Conservation (phyloP, 2,329 filamentous ascomycete species). For the Colletotrichum gigasporum region DNA sequence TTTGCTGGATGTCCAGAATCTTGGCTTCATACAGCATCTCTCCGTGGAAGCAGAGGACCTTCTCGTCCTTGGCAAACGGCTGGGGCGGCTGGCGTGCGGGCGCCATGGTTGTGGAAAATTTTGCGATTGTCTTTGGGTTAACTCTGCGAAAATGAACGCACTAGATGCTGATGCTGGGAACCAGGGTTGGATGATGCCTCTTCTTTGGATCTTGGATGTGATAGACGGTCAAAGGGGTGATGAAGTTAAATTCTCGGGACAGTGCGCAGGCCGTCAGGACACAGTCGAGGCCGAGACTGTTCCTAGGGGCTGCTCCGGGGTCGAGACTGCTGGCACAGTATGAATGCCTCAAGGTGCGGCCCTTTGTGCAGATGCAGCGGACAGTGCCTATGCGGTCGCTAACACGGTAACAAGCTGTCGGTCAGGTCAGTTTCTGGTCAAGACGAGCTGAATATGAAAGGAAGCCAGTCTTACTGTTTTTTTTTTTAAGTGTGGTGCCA, state of each 20-base stretch:
- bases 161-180: background rate
- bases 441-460: background rate
- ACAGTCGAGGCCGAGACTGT: background rate
- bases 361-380: slow-evolving; percentile 11
- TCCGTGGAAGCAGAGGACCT: slow-evolving; percentile 95
- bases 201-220: slow-evolving; percentile 11
- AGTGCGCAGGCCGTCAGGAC: slow-evolving; percentile 3
- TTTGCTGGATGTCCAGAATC: slow-evolving; percentile 80
- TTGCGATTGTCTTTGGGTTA: background rate
- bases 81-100: slow-evolving; percentile 48
- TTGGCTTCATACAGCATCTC: slow-evolving; percentile 98
- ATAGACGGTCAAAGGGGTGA: slow-evolving; percentile 15
- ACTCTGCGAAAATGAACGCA: background rate
- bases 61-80: slow-evolving; percentile 81
- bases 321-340: slow-evolving; percentile 7
- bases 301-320: background rate
- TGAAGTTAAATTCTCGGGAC: slow-evolving; percentile 32
- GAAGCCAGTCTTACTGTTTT: background rate
- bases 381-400: slow-evolving; percentile 19
- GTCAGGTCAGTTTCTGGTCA: background rate
- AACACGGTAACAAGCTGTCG: slow-evolving; percentile 13
- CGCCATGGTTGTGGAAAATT: slow-evolving; percentile 44
- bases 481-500: too few species aligned
- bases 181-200: background rate
- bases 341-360: background rate